Percentiles rank a stretch among this genome's conserved stretches.
Conservation (phyloP, 2,329 filamentous ascomycete genomes). For the Cordyceps javanica region DNA sequence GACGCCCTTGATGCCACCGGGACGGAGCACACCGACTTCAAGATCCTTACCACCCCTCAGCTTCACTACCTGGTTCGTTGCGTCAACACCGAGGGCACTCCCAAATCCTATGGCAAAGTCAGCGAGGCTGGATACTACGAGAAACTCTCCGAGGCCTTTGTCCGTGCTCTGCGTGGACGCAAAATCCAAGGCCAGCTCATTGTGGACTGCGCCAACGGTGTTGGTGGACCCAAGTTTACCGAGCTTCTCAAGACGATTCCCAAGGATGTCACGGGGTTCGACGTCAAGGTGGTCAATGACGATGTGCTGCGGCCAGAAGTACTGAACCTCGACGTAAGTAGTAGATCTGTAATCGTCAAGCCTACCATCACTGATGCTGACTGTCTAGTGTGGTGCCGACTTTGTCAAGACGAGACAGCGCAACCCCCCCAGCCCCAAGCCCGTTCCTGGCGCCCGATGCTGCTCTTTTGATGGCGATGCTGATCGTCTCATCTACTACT, state of each 20-base stretch:
- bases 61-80: constrained; percentile 94
- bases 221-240: constrained; percentile 83
- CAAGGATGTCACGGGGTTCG: constrained; percentile 60
- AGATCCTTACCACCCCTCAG: constrained; percentile 93
- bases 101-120: constrained; percentile 79
- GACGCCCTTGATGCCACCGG: constrained; percentile 73
- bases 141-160: constrained; percentile 82
- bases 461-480: constrained; percentile 94
- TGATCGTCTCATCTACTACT: constrained; percentile 94
- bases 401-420: constrained; percentile 97
- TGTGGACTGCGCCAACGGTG: constrained; percentile 94
- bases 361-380: neutral
- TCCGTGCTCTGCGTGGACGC: constrained; percentile 70
- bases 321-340: constrained; percentile 75
- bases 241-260: constrained; percentile 82
- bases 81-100: constrained; percentile 84
- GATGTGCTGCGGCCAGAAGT: constrained; percentile 85
- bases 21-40: constrained; percentile 74
- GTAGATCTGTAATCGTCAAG: constrained; percentile 14
- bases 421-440: constrained; percentile 76
- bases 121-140: constrained; percentile 93
- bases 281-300: constrained; percentile 87
- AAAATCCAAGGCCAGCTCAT: constrained; percentile 69
- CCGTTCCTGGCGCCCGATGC: constrained; percentile 68
- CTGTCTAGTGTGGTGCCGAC: constrained; percentile 76